phyloP scores from a whole-genome alignment of 805 yeast species.

The Metschnikowia kofuensis region DNA sequence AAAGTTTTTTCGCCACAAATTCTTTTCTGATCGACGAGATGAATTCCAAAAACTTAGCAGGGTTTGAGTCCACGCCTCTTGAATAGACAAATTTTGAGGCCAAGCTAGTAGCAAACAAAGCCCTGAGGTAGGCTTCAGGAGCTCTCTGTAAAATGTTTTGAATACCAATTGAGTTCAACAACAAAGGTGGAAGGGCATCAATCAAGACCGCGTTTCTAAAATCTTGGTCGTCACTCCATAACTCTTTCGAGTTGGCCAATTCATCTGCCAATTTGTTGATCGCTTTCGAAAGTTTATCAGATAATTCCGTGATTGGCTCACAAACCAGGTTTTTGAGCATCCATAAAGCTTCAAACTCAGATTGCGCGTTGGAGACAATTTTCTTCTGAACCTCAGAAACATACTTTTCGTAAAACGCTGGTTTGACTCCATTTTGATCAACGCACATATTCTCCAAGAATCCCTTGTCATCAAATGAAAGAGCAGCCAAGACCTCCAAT shows the following conservation, averaged over 20 bases:
- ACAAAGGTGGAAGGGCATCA: slow-evolving; percentile 74
- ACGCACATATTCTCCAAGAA: slow-evolving; percentile 80
- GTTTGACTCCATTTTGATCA: slow-evolving; percentile 50
- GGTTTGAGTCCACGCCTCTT: slow-evolving; percentile 77
- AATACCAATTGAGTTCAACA: slow-evolving; percentile 65
- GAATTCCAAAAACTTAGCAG: slow-evolving; percentile 70
- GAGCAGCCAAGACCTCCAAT: slow-evolving; percentile 89
- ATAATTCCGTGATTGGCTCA: slow-evolving; percentile 60
- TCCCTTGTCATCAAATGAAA: slow-evolving; percentile 81
- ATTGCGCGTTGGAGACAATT: slow-evolving; percentile 72
- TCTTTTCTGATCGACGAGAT: slow-evolving; percentile 57
- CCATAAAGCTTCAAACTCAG: slow-evolving; percentile 89
- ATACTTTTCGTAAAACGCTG: slow-evolving; percentile 76
- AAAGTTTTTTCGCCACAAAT: slow-evolving; percentile 30
- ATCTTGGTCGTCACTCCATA: slow-evolving; percentile 76
- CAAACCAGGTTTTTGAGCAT: slow-evolving; percentile 62
- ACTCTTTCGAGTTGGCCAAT: slow-evolving; percentile 71
- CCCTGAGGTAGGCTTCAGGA: slow-evolving; percentile 83
- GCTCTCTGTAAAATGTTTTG: slow-evolving; percentile 69
- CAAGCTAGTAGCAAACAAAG: slow-evolving; percentile 81
- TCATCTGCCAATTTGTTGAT: slow-evolving; percentile 86
- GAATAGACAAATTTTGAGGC: slow-evolving; percentile 84
- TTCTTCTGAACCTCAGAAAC: slow-evolving; percentile 79
- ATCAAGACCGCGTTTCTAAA: slow-evolving; percentile 75
- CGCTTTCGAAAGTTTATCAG: slow-evolving; percentile 79